Conservation (phyloP, 805 yeast species). For the Isabelozyma pseudorhagii region DNA sequence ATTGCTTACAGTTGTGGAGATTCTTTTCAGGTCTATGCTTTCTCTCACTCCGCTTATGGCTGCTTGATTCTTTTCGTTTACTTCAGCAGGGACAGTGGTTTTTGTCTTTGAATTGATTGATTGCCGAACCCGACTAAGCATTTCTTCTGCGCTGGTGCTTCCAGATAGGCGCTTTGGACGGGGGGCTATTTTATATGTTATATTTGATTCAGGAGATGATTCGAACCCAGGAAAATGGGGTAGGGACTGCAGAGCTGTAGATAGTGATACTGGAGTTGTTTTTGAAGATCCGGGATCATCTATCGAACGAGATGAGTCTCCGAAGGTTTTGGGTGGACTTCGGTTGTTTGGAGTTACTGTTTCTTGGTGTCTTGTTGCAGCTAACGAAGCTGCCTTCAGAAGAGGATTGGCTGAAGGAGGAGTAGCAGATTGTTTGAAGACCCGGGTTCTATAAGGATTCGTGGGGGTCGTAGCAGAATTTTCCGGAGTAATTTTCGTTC, state of each 20-base stretch:
- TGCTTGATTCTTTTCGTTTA: conserved; percentile 14
- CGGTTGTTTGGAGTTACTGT: neutral
- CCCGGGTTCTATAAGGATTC: neutral
- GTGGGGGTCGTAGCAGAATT: neutral
- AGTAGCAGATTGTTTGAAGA: neutral
- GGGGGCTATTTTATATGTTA: neutral
- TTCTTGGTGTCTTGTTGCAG: neutral
- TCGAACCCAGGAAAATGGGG: neutral
- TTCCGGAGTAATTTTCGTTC: no score
- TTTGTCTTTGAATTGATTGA: conserved; percentile 28
- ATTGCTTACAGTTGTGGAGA: conserved; percentile 4
- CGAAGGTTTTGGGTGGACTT: neutral
- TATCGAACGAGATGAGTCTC: neutral
- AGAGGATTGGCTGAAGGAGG: neutral
- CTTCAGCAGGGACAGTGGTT: conserved; percentile 11
- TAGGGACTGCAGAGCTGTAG: neutral
- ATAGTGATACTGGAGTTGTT: neutral
- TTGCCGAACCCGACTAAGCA: conserved; percentile 26
- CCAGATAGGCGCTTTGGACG: neutral
- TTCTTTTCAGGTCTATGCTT: conserved; percentile 32
- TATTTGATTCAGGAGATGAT: neutral
- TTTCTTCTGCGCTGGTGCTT: conserved; percentile 18
- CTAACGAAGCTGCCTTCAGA: conserved; percentile 1
- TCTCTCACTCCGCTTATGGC: conserved; percentile 32
- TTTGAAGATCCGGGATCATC: neutral